phyloP scores from a whole-genome alignment of 495 filamentous ascomycete species.

The Podospora appendiculata region DNA sequence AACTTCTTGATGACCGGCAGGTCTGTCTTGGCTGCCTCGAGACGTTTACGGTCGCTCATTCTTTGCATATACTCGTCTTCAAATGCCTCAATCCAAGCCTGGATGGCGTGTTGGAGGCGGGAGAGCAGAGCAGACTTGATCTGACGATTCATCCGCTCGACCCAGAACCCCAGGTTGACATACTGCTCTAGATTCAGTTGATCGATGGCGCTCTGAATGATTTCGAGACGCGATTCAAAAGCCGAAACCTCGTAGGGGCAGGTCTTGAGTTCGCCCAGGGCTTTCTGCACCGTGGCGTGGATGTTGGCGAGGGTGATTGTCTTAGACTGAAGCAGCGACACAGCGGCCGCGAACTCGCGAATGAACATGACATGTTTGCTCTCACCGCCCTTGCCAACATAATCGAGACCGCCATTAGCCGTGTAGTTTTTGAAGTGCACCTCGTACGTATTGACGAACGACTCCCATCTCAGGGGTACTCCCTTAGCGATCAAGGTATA shows the following conservation, averaged over 20 bases:
- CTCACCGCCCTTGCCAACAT: conserved; percentile 54
- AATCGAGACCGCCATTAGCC: conserved; percentile 54
- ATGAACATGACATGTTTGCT: conserved; percentile 96
- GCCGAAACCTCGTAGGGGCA: conserved; percentile 71
- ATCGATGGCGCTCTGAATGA: conserved; percentile 82
- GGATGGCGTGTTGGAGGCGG: conserved; percentile 72
- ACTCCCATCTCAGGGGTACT: conserved; percentile 87
- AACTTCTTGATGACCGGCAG: conserved; percentile 58
- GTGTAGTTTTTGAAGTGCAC: conserved; percentile 63
- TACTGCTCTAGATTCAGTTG: conserved; percentile 94
- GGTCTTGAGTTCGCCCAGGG: conserved; percentile 70
- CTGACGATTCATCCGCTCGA: conserved; percentile 70
- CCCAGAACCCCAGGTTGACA: conserved; percentile 84
- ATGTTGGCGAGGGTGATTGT: conserved; percentile 68
- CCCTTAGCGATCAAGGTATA: conserved; percentile 77
- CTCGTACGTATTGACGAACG: conserved; percentile 94
- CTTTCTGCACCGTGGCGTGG: conserved; percentile 74
- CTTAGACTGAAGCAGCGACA: conserved; percentile 80
- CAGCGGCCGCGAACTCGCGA: conserved; percentile 77
- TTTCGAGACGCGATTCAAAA: conserved; percentile 74
- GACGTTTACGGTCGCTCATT: conserved; percentile 33
- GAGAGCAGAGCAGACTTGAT: conserved; percentile 71
- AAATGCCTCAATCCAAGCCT: conserved; percentile 79
- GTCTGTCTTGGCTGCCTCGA: conserved; percentile 30
- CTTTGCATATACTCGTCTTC: conserved; percentile 51